Percentiles rank a stretch among this genome's conserved stretches.
Evolutionary conservation across 495 filamentous ascomycete species (phyloP).

Genomic region (Aspergillus funiculosus): DNA sequence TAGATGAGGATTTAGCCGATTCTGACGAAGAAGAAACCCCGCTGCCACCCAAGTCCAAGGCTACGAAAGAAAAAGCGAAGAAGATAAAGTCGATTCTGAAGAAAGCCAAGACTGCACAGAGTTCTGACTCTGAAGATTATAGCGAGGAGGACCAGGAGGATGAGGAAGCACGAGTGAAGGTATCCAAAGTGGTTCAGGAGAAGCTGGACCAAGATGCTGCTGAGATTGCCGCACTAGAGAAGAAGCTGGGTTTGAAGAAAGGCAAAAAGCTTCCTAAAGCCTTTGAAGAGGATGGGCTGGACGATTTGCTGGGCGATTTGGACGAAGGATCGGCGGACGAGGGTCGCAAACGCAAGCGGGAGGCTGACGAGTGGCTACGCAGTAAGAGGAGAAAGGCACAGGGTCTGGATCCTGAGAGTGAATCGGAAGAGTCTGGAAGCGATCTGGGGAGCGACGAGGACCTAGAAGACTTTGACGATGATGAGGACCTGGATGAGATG

Average conservation of each 20-base stretch:
- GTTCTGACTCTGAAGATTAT: slow-evolving; percentile 11
- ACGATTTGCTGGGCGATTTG: slow-evolving; percentile 69
- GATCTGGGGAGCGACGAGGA: slow-evolving; percentile 24
- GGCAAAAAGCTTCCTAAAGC: slow-evolving; percentile 68
- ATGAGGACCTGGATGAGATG: slow-evolving; percentile 29
- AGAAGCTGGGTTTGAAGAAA: slow-evolving; percentile 77
- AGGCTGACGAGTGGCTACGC: slow-evolving; percentile 52
- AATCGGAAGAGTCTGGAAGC: slow-evolving; percentile 28
- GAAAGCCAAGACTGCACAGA: slow-evolving; percentile 25
- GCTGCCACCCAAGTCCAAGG: slow-evolving; percentile 20
- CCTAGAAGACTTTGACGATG: slow-evolving; percentile 22
- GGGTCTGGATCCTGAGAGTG: slow-evolving; percentile 28
- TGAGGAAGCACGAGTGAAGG: slow-evolving; percentile 23
- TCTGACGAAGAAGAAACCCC: slow-evolving; percentile 20
- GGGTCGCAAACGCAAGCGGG: slow-evolving; percentile 49
- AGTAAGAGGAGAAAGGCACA: slow-evolving; percentile 64
- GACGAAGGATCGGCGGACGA: slow-evolving; percentile 46
- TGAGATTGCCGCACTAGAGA: slow-evolving; percentile 84
- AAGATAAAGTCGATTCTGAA: slow-evolving; percentile 42
- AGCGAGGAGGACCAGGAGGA: slow-evolving; percentile 24
- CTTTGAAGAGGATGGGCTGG: slow-evolving; percentile 81
- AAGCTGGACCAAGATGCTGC: slow-evolving; percentile 68
- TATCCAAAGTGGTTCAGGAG: slow-evolving; percentile 56
- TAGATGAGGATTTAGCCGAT: slow-evolving; percentile 22
- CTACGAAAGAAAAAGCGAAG: slow-evolving; percentile 22